Conservation (phyloP, 2,329 filamentous ascomycete species). For the Didymella arachidicola region DNA sequence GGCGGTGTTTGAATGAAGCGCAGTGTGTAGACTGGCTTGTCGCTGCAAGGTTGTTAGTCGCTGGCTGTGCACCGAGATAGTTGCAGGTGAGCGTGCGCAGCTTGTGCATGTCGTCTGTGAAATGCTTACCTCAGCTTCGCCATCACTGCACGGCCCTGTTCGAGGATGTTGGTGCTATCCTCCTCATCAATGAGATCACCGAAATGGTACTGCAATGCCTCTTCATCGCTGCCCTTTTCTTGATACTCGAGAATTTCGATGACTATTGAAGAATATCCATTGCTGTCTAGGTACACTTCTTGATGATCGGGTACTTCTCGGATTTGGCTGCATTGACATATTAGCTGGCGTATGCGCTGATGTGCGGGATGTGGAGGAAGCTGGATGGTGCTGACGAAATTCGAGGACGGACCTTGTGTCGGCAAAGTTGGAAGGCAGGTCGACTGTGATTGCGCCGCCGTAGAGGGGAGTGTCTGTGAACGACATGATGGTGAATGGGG, state of each 20-base stretch:
- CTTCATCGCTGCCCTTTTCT: constrained; percentile 70
- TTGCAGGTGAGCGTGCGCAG: not conserved
- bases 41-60: constrained; percentile 29
- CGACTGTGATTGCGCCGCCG: constrained; percentile 74
- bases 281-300: constrained; percentile 86
- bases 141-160: constrained; percentile 39
- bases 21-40: constrained; percentile 70
- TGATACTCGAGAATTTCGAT: constrained; percentile 90
- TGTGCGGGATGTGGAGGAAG: constrained; percentile 19
- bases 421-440: constrained; percentile 72
- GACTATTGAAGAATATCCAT: constrained; percentile 86
- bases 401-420: constrained; percentile 70
- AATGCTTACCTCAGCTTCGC: constrained; percentile 49
- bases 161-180: constrained; percentile 48
- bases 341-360: constrained; percentile 12
- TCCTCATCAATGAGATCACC: constrained; percentile 55
- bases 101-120: constrained; percentile 7
- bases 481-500: constrained; percentile 55
- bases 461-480: constrained; percentile 70
- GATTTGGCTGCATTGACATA: constrained; percentile 62
- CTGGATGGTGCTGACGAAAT: constrained; percentile 5
- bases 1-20: constrained; percentile 64
- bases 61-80: not conserved
- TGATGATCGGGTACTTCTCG: constrained; percentile 85
- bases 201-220: constrained; percentile 64